Evolutionary conservation across 169 alveolate genomes (phyloP).

Genomic region (Babesia ovis): DNA sequence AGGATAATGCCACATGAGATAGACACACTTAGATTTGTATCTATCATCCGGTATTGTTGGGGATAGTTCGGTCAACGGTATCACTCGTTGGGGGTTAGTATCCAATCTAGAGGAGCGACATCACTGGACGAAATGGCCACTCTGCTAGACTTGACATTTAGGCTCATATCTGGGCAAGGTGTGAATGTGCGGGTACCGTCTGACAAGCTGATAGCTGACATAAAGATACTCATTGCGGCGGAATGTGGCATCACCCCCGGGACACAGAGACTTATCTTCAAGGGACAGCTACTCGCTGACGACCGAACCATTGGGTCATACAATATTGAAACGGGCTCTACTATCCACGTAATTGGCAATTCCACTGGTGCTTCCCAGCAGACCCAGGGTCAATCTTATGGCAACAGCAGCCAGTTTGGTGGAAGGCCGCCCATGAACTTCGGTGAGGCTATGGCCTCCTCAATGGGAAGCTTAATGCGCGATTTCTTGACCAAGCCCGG

Average conservation of each 20-base stretch:
- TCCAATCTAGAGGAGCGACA: too few relatives aligned
- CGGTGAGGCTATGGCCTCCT: constrained; percentile 21
- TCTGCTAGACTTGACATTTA: constrained; percentile 19
- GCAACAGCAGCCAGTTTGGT: neutral
- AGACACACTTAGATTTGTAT: too few relatives aligned
- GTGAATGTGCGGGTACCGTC: constrained; percentile 6
- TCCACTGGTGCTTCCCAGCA: constrained; percentile 5
- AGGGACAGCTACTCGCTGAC: constrained; percentile 56
- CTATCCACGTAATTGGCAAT: constrained; percentile 51
- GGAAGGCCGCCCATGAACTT: constrained; percentile 5
- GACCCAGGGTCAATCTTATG: neutral
- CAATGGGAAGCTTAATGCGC: constrained; percentile 11
- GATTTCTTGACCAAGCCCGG: neutral
- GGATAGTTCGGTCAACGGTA: too few relatives aligned
- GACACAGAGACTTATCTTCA: constrained; percentile 47
- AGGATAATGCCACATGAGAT: too few relatives aligned
- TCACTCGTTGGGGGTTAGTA: too few relatives aligned
- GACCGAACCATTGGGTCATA: constrained; percentile 39
- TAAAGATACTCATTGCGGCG: constrained; percentile 39
- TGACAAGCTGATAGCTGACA: constrained; percentile 14
- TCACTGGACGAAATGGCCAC: neutral
- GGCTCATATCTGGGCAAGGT: constrained; percentile 28
- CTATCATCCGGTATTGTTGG: too few relatives aligned
- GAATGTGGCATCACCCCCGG: constrained; percentile 37
- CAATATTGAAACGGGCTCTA: constrained; percentile 24